These are phyloP conservation scores for Oemleria cerasiformis DNA, from an alignment of 306 rosid species.

Conservation along the genomic window DNA sequence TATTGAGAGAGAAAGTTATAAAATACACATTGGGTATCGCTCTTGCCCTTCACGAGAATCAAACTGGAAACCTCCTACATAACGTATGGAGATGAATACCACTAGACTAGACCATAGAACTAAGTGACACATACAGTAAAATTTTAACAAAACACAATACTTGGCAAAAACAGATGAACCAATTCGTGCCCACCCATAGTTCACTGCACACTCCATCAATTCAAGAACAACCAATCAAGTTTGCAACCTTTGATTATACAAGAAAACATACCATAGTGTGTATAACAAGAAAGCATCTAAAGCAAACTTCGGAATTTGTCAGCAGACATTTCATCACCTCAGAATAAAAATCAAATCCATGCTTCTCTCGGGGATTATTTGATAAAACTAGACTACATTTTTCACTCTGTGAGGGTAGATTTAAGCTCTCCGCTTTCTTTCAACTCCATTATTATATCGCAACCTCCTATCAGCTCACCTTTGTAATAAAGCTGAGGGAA, in stretches of 20 bases:
- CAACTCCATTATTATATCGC: constrained; percentile 81
- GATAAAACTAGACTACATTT: constrained; percentile 13
- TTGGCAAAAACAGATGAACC: too few relatives aligned
- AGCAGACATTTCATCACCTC: constrained; percentile 35
- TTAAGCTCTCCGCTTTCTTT: constrained; percentile 68
- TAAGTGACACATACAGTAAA: too few relatives aligned
- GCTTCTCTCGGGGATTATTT: constrained; percentile 25
- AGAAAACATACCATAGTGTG: background rate
- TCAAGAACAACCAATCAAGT: background rate
- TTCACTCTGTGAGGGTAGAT: constrained; percentile 64
- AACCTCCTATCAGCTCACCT: constrained; percentile 86
- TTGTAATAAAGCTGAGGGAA: constrained; percentile 89
- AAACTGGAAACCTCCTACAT: too few relatives aligned
- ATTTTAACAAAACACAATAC: too few relatives aligned
- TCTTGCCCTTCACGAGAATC: too few relatives aligned
- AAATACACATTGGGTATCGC: too few relatives aligned
- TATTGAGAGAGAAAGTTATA: too few relatives aligned
- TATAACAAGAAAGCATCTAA: constrained; percentile 7
- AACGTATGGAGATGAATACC: too few relatives aligned
- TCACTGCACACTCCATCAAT: too few relatives aligned
- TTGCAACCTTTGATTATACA: constrained; percentile 8
- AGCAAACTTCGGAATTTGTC: constrained; percentile 27
- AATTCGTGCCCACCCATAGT: too few relatives aligned
- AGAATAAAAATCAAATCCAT: constrained; percentile 20
- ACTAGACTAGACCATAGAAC: too few relatives aligned